Evolutionary conservation across 2,329 filamentous ascomycete species (phyloP).

Genomic region (Hymenoscyphus fructigenus): DNA sequence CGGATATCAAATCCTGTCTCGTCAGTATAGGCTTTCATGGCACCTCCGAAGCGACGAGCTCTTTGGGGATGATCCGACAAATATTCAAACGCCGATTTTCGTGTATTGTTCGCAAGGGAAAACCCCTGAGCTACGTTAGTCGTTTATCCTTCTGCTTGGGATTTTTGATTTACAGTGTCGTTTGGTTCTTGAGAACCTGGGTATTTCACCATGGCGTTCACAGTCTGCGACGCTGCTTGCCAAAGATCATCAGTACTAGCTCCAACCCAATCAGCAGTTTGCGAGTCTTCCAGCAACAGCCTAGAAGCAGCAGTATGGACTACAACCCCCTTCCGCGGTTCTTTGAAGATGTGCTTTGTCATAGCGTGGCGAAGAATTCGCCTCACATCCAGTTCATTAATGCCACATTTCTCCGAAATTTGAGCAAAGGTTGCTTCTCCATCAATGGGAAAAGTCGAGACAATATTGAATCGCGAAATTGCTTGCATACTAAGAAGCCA

Average conservation of each 20-base stretch:
- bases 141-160: neutral
- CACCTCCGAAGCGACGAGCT: constrained; percentile 13
- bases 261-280: constrained; percentile 13
- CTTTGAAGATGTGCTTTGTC: constrained; percentile 26
- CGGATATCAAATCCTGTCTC: constrained; percentile 9
- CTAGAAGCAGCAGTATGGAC: constrained; percentile 27
- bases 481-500: constrained; percentile 24
- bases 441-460: constrained; percentile 20
- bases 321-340: constrained; percentile 22
- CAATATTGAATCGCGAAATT: constrained; percentile 26
- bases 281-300: constrained; percentile 21
- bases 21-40: constrained; percentile 15
- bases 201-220: constrained; percentile 16
- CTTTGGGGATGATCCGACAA: constrained; percentile 8
- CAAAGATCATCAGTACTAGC: constrained; percentile 22
- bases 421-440: constrained; percentile 25
- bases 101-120: constrained; percentile 13
- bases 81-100: constrained; percentile 8
- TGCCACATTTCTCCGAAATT: constrained; percentile 20
- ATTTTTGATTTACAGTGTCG: constrained; percentile 3
- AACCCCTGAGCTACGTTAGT: constrained; percentile 8
- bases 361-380: constrained; percentile 30
- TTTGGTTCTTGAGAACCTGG: constrained; percentile 14
- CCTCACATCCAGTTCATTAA: constrained; percentile 17
- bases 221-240: constrained; percentile 20